Evolutionary conservation across 2,329 filamentous ascomycete species (phyloP).

Genomic region (Colletotrichum phormii): DNA sequence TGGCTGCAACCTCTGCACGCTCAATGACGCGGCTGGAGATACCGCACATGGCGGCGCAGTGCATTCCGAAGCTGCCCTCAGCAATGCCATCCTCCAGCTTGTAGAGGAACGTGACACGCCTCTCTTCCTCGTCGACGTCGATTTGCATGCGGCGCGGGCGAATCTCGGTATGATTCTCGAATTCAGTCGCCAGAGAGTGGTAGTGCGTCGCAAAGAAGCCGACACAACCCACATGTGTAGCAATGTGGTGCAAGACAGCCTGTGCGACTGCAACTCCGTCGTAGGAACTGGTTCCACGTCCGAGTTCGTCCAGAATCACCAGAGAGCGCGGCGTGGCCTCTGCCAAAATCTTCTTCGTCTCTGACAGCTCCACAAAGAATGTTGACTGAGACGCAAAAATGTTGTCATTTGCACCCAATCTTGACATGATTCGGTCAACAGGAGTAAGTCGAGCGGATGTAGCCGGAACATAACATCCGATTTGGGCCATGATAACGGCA

Average conservation of each 20-base stretch:
- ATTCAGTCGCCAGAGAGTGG: slow-evolving; percentile 92
- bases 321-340: slow-evolving; percentile 94
- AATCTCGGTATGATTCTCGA: slow-evolving; percentile 89
- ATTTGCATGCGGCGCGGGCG: slow-evolving; percentile 92
- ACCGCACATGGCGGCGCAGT: slow-evolving; percentile 98
- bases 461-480: slow-evolving; percentile 93
- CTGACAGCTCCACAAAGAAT: slow-evolving; percentile 96
- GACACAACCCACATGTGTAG: slow-evolving; percentile 90
- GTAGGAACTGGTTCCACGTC: slow-evolving; percentile 93
- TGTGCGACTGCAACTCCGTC: slow-evolving; percentile 97
- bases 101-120: slow-evolving; percentile 96
- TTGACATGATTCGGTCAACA: slow-evolving; percentile 98
- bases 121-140: slow-evolving; percentile 84
- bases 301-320: slow-evolving; percentile 96
- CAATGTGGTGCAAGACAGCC: slow-evolving; percentile 95
- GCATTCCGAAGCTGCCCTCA: slow-evolving; percentile 98
- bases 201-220: slow-evolving; percentile 99
- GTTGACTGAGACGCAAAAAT: slow-evolving; percentile 98
- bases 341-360: slow-evolving; percentile 97
- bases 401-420: slow-evolving; percentile 96
- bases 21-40: slow-evolving; percentile 87
- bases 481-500: slow-evolving; percentile 96
- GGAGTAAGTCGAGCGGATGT: slow-evolving; percentile 86
- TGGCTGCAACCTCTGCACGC: slow-evolving; percentile 87
- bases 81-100: slow-evolving; percentile 93